Evolutionary conservation across 805 yeast species (phyloP).

Genomic region (Limtongia smithiae): DNA sequence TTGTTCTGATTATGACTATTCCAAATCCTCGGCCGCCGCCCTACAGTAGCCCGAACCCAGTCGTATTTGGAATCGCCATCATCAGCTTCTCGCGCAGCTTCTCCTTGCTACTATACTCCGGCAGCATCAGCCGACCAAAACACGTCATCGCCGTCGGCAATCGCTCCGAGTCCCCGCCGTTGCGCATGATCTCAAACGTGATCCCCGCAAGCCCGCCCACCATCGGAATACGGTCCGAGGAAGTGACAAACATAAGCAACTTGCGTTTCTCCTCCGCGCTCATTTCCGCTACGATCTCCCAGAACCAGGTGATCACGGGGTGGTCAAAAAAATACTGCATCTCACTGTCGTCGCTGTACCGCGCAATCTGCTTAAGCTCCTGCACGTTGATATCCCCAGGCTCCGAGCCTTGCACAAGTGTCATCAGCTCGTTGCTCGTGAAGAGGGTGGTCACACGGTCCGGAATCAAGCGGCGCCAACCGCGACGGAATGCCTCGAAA

Average conservation of each 20-base stretch:
- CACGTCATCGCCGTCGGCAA: slow-evolving; percentile 54
- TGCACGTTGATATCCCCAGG: slow-evolving; percentile 40
- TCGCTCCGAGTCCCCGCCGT: slow-evolving; percentile 41
- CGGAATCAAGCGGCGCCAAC: slow-evolving; percentile 29
- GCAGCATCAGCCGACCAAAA: slow-evolving; percentile 47
- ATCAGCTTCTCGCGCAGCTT: slow-evolving; percentile 29
- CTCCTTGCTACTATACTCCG: slow-evolving; percentile 43
- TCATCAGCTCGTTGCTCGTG: slow-evolving; percentile 23
- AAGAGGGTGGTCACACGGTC: slow-evolving; percentile 19
- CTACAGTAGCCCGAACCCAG: slow-evolving; percentile 35
- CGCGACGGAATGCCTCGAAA: slow-evolving; percentile 29
- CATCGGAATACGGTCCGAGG: slow-evolving; percentile 48
- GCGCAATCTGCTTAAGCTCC: slow-evolving; percentile 43
- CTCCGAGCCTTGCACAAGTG: slow-evolving; percentile 42
- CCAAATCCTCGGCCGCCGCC: too few species aligned
- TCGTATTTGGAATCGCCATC: slow-evolving; percentile 32
- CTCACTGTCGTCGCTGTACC: slow-evolving; percentile 34
- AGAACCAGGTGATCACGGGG: slow-evolving; percentile 41
- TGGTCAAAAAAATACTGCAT: slow-evolving; percentile 44
- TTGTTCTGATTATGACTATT: too few species aligned
- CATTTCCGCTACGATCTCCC: slow-evolving; percentile 47
- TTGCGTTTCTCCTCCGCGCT: slow-evolving; percentile 40
- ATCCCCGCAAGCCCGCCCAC: slow-evolving; percentile 44
- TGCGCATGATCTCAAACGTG: slow-evolving; percentile 44
- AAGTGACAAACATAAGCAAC: slow-evolving; percentile 49